Base-by-base conservation (phyloP, 257 asterid species). In the Scutellaria baicalensis region DNA sequence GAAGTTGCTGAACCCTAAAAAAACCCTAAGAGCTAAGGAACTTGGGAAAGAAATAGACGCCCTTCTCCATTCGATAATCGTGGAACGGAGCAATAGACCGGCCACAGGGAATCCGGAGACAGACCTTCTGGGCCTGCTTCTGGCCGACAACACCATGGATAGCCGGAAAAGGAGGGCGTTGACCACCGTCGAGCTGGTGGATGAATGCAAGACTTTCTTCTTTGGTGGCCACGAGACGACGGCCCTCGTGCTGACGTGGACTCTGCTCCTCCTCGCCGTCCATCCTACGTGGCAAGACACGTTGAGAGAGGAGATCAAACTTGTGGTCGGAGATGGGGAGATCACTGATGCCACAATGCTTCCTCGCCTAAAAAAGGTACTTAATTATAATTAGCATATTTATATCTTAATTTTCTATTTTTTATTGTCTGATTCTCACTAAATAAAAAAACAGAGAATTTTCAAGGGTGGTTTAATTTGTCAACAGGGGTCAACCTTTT, bases 141-240 rank as follows among this genome's bases (percentile, higher is more conserved):
- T 93, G 59, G 86, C 82, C 0, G 82, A 74, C 39, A 80, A 83
- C 44, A n/a, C 57, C 20, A 72, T 35, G 16, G 82, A 82, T 8
- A 82, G 86, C 14, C 78, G 68, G 8, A 68, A 79, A 36, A 84
- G 60, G 73, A 68, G 79, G 52, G 73, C 78, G 0, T 64, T 90
- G 82, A 83, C 82, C 27, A 75, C 83, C 6, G 75, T 74, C 59
- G 97, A 93, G 47, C 54, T 93, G 48, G 95, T 90, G 73, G 98
- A 93, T 33, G 96, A 93, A 44, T 87, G 98, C 85, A 93, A 93
- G 79, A 90, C 98, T 1, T 90, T 93, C 55, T 93, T 93, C 84
- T 93, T 93, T 13, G 98, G 76, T 0, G 97, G 98, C 0, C 96
- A 91, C 10, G 99, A 93, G 76, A 93, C 99, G 13, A 91, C 96